These are phyloP conservation scores for Lactarius evosmus DNA, from an alignment of 768 basidiomycete species.

Conservation along the genomic window DNA sequence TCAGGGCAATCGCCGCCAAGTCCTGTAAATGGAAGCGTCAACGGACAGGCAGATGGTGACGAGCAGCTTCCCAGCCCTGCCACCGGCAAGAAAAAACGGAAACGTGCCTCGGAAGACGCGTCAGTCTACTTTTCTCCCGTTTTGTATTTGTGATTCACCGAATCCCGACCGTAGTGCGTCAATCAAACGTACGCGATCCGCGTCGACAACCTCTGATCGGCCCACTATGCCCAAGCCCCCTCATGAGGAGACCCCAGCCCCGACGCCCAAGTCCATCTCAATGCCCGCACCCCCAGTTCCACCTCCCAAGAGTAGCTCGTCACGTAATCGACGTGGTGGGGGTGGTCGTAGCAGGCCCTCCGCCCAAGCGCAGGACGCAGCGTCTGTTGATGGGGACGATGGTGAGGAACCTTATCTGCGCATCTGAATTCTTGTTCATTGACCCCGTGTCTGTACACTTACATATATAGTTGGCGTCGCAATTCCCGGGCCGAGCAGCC, in stretches of 20 bases:
- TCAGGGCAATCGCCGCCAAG: conserved; percentile 44
- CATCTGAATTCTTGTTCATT: conserved; percentile 37
- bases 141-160: conserved; percentile 21
- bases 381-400: conserved; percentile 57
- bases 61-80: conserved; percentile 46
- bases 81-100: conserved; percentile 64
- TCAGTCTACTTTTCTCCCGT: conserved; percentile 38
- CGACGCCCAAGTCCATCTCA: conserved; percentile 27
- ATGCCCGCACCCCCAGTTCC: conserved; percentile 30
- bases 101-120: conserved; percentile 71
- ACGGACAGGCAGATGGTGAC: conserved; percentile 42
- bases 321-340: conserved; percentile 34
- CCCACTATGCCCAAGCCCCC: conserved; percentile 40
- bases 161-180: conserved; percentile 37
- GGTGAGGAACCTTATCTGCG: conserved; percentile 42
- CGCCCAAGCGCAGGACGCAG: conserved; percentile 33
- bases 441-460: neutral
- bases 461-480: conserved; percentile 5
- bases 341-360: conserved; percentile 32
- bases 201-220: conserved; percentile 65
- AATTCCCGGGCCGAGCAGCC: conserved; percentile 29
- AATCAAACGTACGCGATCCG: conserved; percentile 75
- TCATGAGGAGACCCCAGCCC: conserved; percentile 43
- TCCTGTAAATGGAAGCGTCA: conserved; percentile 33
- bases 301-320: conserved; percentile 27